Base-by-base conservation (phyloP, 2,329 filamentous ascomycete genomes). In the Scortechinia acanthostroma region DNA sequence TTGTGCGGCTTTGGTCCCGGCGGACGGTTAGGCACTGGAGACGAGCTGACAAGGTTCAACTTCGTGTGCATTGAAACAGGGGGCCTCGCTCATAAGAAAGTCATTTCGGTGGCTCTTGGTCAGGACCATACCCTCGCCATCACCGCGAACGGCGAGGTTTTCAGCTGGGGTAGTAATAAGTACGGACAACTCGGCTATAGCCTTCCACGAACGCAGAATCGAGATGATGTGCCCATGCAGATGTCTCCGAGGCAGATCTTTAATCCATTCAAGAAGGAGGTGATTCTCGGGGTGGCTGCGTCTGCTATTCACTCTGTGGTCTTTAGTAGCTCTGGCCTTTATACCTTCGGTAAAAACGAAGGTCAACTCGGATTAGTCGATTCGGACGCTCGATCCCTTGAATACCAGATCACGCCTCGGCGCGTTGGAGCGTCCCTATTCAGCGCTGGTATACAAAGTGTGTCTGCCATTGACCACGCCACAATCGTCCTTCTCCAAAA, bases 271-370 rank as follows among this genome's bases (percentile, higher is more conserved):
- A 85, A 85, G 53, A 74, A 77, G 47, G 81, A 86, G 52, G 56
- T 63, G 3, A 69, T 84, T 4, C 61, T 76, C 21, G 81, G 81
- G 2, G 73, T 80, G 42, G 77, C 81, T 2, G 80, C 80, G 5
- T 85, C 81, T 2, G 68, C 78, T 2, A 75, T 83, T 17, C 81
- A 86, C 55, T 84, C 80, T 0, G 79, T 80, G 1, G 76, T 80
- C 2, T 77, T 78, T 54, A 83, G 77, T 4, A 59, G 65, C 3
- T 71, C 69, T 6, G 76, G 76, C 10, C 60, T 86, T 2, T 86
- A 78, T 53, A 83, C 80, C 0, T 86, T 84, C 54, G 81, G 81
- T 46, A 85, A 84, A 55, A 86, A 85, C 50, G 81, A 85, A 60
- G 81, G 81, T 2, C 81, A 86, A 53, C 66, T 86, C 30, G 81